phyloP scores from a whole-genome alignment of 257 asterid genomes.

The Thymus mandschuricus region DNA sequence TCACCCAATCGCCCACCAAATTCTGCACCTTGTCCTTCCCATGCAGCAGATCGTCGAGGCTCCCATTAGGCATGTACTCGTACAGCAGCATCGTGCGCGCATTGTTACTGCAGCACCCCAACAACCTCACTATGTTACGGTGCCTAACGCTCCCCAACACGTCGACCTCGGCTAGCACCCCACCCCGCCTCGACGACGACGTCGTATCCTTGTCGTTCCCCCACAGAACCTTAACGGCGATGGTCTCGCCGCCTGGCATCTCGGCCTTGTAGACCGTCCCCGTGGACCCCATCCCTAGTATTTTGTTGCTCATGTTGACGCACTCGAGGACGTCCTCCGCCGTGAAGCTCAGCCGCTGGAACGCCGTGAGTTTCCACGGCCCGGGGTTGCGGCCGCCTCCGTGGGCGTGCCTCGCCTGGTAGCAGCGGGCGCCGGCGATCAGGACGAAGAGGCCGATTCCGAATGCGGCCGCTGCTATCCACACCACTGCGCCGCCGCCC shows the following conservation, averaged over 20 bases:
- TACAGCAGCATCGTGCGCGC: slow-evolving; percentile 76
- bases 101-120: slow-evolving; percentile 74
- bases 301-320: slow-evolving; percentile 52
- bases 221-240: slow-evolving; percentile 89
- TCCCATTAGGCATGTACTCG: slow-evolving; percentile 96
- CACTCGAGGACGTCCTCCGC: slow-evolving; percentile 77
- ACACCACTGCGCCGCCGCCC: slow-evolving; percentile 66
- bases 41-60: slow-evolving; percentile 75
- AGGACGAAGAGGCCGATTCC: slow-evolving; percentile 68
- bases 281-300: slow-evolving; percentile 82
- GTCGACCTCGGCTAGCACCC: slow-evolving; percentile 91
- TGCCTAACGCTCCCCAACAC: slow-evolving; percentile 87
- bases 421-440: slow-evolving; percentile 58
- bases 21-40: slow-evolving; percentile 53
- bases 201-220: slow-evolving; percentile 66
- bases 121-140: slow-evolving; percentile 73
- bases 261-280: slow-evolving; percentile 94
- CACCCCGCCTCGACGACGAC: slow-evolving; percentile 41
- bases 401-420: slow-evolving; percentile 38
- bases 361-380: slow-evolving; percentile 89
- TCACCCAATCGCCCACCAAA: slow-evolving; percentile 69
- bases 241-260: slow-evolving; percentile 89
- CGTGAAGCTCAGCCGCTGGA: slow-evolving; percentile 77
- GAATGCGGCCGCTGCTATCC: slow-evolving; percentile 84
- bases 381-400: slow-evolving; percentile 37